A percentile compares a stretch with the other conserved stretches of the same genome.
These are phyloP conservation scores for Phanerochaete carnosa DNA, from an alignment of 768 basidiomycete species.

Conservation along the genomic window DNA sequence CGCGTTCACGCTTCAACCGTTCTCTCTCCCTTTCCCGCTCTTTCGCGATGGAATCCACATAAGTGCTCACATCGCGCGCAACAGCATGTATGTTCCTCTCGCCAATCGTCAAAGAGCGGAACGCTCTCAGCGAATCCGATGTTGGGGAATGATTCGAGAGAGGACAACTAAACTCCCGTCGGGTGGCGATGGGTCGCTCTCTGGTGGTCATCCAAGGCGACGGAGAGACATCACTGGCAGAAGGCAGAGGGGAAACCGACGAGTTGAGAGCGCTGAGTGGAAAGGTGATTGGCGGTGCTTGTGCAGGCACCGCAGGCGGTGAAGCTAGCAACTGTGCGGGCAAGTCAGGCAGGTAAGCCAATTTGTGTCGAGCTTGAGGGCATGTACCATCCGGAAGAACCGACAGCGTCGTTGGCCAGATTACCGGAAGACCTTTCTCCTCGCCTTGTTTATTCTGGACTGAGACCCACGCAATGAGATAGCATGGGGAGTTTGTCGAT, in stretches of 20 bases:
- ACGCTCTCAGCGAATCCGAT: conserved; percentile 26
- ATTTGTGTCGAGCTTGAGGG: conserved; percentile 37
- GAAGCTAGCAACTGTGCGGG: conserved; percentile 60
- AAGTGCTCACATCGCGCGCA: conserved; percentile 60
- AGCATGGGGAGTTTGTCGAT: conserved; percentile 20
- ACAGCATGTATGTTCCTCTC: conserved; percentile 47
- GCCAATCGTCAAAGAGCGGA: conserved; percentile 48
- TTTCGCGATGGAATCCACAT: conserved; percentile 71
- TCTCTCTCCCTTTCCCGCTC: conserved; percentile 80
- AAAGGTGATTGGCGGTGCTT: not conserved
- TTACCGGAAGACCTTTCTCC: conserved; percentile 71
- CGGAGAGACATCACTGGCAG: not conserved
- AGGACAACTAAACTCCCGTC: not conserved
- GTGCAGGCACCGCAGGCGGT: conserved; percentile 28
- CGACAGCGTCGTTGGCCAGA: conserved; percentile 69
- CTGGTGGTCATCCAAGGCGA: not conserved
- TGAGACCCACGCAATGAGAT: conserved; percentile 69
- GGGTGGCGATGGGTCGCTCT: not conserved
- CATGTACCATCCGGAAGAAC: conserved; percentile 39
- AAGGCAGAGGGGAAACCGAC: not conserved
- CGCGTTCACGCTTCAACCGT: conserved; percentile 63
- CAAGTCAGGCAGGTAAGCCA: conserved; percentile 60
- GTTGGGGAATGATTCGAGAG: conserved; percentile 11
- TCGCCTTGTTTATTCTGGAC: conserved; percentile 79
- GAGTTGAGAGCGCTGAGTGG: not conserved